Evolutionary conservation across 352 stramenopile species (phyloP), one percentile per base, ranked within the genome.

Genomic region (Thraustochytrium sp.): DNA sequence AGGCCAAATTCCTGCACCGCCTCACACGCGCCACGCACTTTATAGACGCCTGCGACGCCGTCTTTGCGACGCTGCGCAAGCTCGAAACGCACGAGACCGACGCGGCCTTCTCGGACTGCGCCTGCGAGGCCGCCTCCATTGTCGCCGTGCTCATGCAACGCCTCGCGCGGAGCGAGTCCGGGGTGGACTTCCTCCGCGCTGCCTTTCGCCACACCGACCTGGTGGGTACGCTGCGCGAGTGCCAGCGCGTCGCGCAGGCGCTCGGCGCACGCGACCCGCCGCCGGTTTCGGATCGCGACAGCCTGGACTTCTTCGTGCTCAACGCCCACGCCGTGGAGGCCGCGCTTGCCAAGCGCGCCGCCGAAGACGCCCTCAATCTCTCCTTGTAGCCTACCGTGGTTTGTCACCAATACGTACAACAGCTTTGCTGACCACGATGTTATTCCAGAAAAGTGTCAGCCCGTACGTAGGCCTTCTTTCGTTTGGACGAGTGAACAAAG

Each of bases 261-360:
- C 13, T 80, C 21, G 68, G 40, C 18, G 11, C 9, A 9, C 29
- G 59, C 21, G n/a, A 21, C 34, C n/a, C n/a, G n/a, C n/a, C n/a
- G n/a, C n/a, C 26, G 26, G 26, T 38, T 5, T 34, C 42, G 16
- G 44, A 61, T 34, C 9, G 13, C 21, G 68, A 80, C 21, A 61
- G n/a, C 21, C 9, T 64, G 4, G 68, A 61, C 13, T 80, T 80
- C 26, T 80, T 80, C 18, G 36, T 40, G 36, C n/a, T 80, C 23
- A 80, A 80, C 38, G 48, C 48, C 13, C 31, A 46, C 0, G 68
- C 68, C 5, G 42, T 80, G 23, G 62, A 75, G 26, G 29, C 29
- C 5, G n/a, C 62, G n/a, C 37, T 51, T 49, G 5, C 5, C 16
- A 16, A 49, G 42, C 42, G 42, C 5, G 42, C 42, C 42, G 42